Conservation (phyloP, 768 basidiomycete species). For the Paxillus rubicundulus region DNA sequence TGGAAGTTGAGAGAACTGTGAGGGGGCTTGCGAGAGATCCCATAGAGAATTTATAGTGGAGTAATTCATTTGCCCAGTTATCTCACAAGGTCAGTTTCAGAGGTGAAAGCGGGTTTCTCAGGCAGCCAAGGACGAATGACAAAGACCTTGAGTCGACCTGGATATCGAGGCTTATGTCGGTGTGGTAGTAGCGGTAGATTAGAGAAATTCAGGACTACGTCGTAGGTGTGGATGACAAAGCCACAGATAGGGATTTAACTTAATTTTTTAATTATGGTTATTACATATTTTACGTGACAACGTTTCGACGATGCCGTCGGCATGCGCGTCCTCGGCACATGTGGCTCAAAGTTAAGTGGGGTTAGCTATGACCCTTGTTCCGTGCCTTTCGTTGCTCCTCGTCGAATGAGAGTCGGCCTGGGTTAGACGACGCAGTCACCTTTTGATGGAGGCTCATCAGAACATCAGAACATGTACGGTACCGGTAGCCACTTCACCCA, state of each 20-base stretch:
- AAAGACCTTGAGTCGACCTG: background rate
- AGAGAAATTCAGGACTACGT: too few relatives aligned
- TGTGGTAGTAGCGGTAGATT: background rate
- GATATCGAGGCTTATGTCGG: background rate
- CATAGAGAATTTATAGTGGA: conserved; percentile 53
- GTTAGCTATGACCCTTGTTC: conserved; percentile 5
- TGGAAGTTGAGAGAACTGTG: conserved; percentile 57
- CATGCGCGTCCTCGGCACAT: background rate
- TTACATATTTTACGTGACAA: background rate
- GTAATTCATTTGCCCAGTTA: conserved; percentile 26
- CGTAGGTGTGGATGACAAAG: conserved; percentile 12
- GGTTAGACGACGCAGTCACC: background rate
- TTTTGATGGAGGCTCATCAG: background rate
- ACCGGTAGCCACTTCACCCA: background rate
- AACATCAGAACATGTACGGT: conserved; percentile 1
- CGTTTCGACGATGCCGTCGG: background rate
- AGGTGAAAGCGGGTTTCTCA: background rate
- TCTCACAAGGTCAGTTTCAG: background rate
- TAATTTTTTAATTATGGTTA: background rate
- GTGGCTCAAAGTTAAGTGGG: background rate
- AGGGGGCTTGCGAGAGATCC: conserved; percentile 59
- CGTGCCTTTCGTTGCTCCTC: conserved; percentile 2
- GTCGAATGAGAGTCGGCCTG: background rate
- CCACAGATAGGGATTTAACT: background rate
- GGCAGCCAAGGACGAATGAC: background rate